Percentiles rank a stretch among this genome's conserved stretches.
Evolutionary conservation across 495 filamentous ascomycete genomes (phyloP).

Genomic region (Talaromyces liani): DNA sequence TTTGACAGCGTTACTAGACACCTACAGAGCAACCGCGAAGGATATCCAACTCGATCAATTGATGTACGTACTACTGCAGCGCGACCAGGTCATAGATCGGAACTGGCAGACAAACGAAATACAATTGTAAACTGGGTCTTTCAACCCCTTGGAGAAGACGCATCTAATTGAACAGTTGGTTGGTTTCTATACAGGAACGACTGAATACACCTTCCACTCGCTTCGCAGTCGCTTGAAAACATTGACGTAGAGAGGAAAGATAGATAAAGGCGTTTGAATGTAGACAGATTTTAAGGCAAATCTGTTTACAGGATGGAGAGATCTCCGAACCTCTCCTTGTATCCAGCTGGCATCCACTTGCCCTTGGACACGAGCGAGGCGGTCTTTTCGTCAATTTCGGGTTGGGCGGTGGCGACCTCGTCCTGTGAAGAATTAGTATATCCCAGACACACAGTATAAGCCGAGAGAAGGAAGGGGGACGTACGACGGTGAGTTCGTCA

Average conservation of each 20-base stretch:
- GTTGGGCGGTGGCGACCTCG: constrained; percentile 85
- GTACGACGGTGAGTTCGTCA: constrained; percentile 94
- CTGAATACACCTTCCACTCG: background rate
- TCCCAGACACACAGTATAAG: no score
- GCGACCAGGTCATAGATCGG: background rate
- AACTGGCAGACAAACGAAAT: constrained; percentile 1
- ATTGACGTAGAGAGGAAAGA: background rate
- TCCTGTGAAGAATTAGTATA: constrained; percentile 49
- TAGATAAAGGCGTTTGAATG: background rate
- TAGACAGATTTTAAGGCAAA: background rate
- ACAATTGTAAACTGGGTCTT: background rate
- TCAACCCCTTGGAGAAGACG: background rate
- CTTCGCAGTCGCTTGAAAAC: background rate
- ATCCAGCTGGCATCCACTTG: constrained; percentile 94
- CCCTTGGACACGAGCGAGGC: constrained; percentile 88
- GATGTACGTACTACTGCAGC: background rate
- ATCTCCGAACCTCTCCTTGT: constrained; percentile 99
- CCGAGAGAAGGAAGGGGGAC: constrained; percentile 28
- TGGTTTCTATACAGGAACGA: constrained; percentile 4
- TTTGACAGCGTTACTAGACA: no score
- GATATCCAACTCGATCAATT: no score
- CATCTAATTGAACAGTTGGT: constrained; percentile 1
- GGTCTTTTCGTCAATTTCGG: constrained; percentile 94
- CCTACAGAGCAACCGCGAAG: no score
- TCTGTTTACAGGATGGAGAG: constrained; percentile 74